Evolutionary conservation across 306 rosid genomes (phyloP), one percentile per base, ranked within the genome.

Genomic region (Crotalaria pallida): DNA sequence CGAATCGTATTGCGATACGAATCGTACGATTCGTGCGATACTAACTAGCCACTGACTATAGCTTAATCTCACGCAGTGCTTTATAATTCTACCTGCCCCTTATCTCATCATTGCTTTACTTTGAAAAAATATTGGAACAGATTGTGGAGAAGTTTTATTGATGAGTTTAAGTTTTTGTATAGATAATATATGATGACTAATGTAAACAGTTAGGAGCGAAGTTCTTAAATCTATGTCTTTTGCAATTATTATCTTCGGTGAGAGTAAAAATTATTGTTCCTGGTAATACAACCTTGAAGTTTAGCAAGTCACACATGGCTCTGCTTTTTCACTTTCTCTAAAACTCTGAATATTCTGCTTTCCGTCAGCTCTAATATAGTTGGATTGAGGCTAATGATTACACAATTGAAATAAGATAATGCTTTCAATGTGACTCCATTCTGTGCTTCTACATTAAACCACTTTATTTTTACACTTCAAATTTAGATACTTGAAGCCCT

Each of bases 401-500:
- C 61, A 50, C 27, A 4, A 38, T 38, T 24, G 36, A 23, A 19
- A 67, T 40, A 50, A 49, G 36, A 47, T 23, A 45, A 24, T 26
- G 61, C 64, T 62, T 68, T 68, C 13, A 51, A 69, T 66, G 38
- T 47, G 67, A 31, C 29, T 71, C 29, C 13, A 12, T 63, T 63
- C 26, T 40, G 51, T 64, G 55, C 15, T 22, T 80, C 24, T 69
- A 5, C 22, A 8, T 18, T 70, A 62, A 57, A 38, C 70, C 34
- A 16, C 43, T 31, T 63, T 67, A 5, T 77, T 52, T 75, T 64
- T 58, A 24, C 60, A 62, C 68, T 79, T 66, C 17, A 26, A 69
- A 33, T 38, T 67, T 85, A 93, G 98, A 93, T 93, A 51, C 96
- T 93, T 47, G 97, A 93, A 38, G 98, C 98, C 75, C 87, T 93